These are phyloP conservation scores for Paramyrothecium roridum DNA, from an alignment of 2,329 filamentous ascomycete species.

Conservation along the genomic window DNA sequence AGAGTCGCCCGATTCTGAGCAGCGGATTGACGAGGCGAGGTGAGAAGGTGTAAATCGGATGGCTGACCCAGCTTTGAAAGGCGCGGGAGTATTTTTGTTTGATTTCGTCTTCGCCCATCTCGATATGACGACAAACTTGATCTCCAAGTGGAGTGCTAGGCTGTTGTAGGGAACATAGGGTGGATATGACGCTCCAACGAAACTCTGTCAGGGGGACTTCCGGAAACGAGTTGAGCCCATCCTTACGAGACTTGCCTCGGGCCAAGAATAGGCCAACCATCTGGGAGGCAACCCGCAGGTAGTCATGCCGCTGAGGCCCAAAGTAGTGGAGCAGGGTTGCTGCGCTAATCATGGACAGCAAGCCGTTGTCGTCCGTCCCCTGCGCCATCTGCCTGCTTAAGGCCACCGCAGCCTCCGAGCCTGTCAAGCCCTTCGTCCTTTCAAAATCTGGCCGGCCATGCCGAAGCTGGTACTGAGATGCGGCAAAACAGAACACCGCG, in stretches of 20 bases:
- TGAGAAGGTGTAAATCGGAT: slow-evolving; percentile 11
- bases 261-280: slow-evolving; percentile 5
- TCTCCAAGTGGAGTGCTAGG: slow-evolving; percentile 1
- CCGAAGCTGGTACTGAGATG: slow-evolving; percentile 9
- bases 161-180: slow-evolving; percentile 8
- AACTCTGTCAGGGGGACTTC: slow-evolving; percentile 9
- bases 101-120: slow-evolving; percentile 11
- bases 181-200: slow-evolving; percentile 11
- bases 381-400: slow-evolving; percentile 1
- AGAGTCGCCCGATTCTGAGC: slow-evolving; percentile 8
- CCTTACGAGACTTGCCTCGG: background rate
- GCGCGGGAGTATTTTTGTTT: slow-evolving; percentile 9
- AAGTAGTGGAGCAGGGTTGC: slow-evolving; percentile 7
- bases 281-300: slow-evolving; percentile 4
- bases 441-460: slow-evolving; percentile 4
- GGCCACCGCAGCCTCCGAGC: slow-evolving; percentile 5
- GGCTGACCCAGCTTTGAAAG: slow-evolving; percentile 10
- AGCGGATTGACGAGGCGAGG: slow-evolving; percentile 11
- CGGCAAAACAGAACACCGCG: slow-evolving; percentile 9
- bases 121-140: slow-evolving; percentile 4
- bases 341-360: slow-evolving; percentile 9
- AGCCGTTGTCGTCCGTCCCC: slow-evolving; percentile 2
- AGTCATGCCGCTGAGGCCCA: slow-evolving; percentile 6
- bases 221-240: background rate
- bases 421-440: background rate